Base-by-base conservation (phyloP, 805 yeast species). In the Metschnikowia hibisci region DNA sequence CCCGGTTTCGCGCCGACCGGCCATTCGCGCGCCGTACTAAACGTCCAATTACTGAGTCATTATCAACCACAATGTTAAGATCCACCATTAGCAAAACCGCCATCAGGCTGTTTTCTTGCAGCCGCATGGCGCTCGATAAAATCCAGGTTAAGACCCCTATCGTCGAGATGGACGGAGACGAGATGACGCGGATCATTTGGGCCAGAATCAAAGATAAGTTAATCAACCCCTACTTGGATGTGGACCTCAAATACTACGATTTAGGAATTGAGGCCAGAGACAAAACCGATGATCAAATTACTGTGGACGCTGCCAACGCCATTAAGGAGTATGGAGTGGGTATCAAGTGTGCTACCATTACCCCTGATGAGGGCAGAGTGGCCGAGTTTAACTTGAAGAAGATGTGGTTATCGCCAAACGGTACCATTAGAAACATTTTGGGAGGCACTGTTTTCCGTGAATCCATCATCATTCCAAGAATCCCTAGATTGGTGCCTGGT, bases 321-420 rank as follows among this genome's bases (percentile, higher is more conserved):
- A 90, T 88, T 55, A 71, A 81, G 64, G 78, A 89, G 66, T 84
- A 87, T 65, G 86, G 87, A 42, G 98, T 91, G 45, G 98, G 96
- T 25, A 87, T 91, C 56, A 91, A 91, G 72, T 91, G 98, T 73
- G 98, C 98, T 45, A 91, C 98, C 41, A 91, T 91, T 64, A 91
- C 98, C n/a, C 97, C 98, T 6, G 96, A 87, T 62, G 98, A 91
- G 72, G 93, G 87, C 37, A 81, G 98, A 59, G 97, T 91, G 41
- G 73, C 86, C 66, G 98, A 91, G 67, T 91, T 88, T 67, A 71
- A 77, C 44, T 77, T 91, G 66, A 89, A 91, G 73, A 85, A 89
- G 66, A 91, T 91, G 98, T 91, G 97, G 97, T 76, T 84, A 47
- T 87, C 96, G 12, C 98, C 98, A 51, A 91, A 91, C 68, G 98